Base-by-base conservation (phyloP, 306 rosid species). In the Potentilla sterilis region DNA sequence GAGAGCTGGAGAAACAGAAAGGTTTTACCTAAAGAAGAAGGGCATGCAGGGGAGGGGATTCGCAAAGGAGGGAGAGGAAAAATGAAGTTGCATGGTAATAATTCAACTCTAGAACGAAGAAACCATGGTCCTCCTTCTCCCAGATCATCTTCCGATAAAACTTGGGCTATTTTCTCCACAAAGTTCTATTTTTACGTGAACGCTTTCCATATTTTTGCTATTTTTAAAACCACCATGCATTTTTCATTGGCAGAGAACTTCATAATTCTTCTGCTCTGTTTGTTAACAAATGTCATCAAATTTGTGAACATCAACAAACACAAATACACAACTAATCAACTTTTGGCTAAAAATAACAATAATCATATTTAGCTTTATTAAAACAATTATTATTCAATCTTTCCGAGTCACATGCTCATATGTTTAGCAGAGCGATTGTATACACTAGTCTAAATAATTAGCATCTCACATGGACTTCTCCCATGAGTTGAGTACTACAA, bases 11-110 rank as follows among this genome's bases (percentile, higher is more conserved):
- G 24, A 7, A 1, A 64, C 28, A 18, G 9, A 64, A 6, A 61
- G 19, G 21, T 15, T 58, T 67, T 85, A 85, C 90, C 87, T 81
- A 62, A 52, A 75, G 80, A 84, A 69, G 76, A 67, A 77, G 80
- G 83, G 68, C 58, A 44, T 73, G 77, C 78, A 77, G 80, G 83
- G 81, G 86, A 83, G 75, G 74, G 75, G 74, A 70, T 84, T 82
- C 85, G 81, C 83, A 69, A 76, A 79, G 78, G 83, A 65, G 76
- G 67, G 75, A 80, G 72, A 69, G 14, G 34, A 67, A 74, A 14
- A 83, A 67, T 1, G 68, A 52, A 64, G 44, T n/a, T 54, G 73
- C 83, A 67, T 66, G 79, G 72, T 77, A 82, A 81, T 79, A 77
- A 38, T 64, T 54, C 16, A 22, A 43, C 22, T 49, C 65, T 16